phyloP scores from a whole-genome alignment of 768 basidiomycete species.

The Obba rivulosa region DNA sequence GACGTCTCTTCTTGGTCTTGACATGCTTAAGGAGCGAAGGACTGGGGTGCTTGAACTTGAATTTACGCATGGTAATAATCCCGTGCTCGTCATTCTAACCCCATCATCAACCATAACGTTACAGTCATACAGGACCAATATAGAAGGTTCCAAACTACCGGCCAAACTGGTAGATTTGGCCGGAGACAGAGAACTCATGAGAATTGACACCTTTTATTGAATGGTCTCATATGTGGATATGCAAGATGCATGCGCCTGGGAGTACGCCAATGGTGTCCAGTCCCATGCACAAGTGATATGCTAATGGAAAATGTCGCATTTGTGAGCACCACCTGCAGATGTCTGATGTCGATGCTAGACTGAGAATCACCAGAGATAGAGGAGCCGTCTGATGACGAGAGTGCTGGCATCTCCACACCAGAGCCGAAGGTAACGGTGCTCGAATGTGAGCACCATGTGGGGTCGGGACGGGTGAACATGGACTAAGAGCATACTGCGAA shows the following conservation, averaged over 20 bases:
- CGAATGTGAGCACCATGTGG: constrained; percentile 51
- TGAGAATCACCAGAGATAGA: constrained; percentile 67
- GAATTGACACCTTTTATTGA: constrained; percentile 55
- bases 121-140: constrained; percentile 17
- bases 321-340: constrained; percentile 51
- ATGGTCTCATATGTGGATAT: constrained; percentile 77
- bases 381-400: constrained; percentile 64
- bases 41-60: constrained; percentile 96
- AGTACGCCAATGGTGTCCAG: constrained; percentile 68
- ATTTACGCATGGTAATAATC: constrained; percentile 56
- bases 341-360: constrained; percentile 70
- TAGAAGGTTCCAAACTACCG: background rate
- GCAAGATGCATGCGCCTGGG: constrained; percentile 55
- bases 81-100: constrained; percentile 70
- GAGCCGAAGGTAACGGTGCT: constrained; percentile 66
- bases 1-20: constrained; percentile 99
- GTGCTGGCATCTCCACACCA: constrained; percentile 64
- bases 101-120: constrained; percentile 54
- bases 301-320: constrained; percentile 45
- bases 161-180: constrained; percentile 9
- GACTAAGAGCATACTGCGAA: constrained; percentile 35
- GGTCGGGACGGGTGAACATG: constrained; percentile 57
- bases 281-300: constrained; percentile 42
- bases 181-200: constrained; percentile 22
- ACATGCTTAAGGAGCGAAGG: constrained; percentile 98